These are phyloP conservation scores for Luzula sylvatica DNA, from an alignment of 176 grass and related monocot genomes.

Conservation along the genomic window DNA sequence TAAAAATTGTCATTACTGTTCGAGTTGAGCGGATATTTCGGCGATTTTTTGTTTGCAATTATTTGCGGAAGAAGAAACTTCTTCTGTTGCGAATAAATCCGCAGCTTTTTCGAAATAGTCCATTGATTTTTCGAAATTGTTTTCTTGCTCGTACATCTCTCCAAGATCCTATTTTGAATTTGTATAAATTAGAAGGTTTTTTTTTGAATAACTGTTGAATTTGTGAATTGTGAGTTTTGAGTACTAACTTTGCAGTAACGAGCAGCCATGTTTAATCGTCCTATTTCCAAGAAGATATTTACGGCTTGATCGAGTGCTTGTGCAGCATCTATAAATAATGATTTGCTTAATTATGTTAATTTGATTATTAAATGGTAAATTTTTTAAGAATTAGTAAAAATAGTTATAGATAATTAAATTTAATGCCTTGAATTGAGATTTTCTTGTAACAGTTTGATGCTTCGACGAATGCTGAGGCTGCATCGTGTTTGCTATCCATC, in stretches of 20 bases:
- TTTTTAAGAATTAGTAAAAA: no score
- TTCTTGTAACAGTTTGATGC: conserved; percentile 97
- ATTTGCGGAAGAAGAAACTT: conserved; percentile 75
- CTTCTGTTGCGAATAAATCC: conserved; percentile 84
- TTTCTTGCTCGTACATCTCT: conserved; percentile 89
- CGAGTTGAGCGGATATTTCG: conserved; percentile 81
- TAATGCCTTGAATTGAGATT: conserved; percentile 51
- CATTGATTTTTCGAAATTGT: conserved; percentile 65
- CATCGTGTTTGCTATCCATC: conserved; percentile 88
- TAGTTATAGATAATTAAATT: background rate
- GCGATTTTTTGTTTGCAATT: conserved; percentile 81
- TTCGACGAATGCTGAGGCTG: conserved; percentile 66
- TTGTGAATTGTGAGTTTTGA: background rate
- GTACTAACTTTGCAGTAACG: conserved; percentile 92
- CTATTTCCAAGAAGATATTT: conserved; percentile 88
- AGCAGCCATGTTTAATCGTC: conserved; percentile 90
- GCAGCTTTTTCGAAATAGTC: conserved; percentile 80
- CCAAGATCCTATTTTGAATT: conserved; percentile 77
- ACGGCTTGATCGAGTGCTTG: conserved; percentile 62
- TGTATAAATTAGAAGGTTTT: no score
- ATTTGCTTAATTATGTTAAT: no score
- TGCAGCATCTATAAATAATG: conserved; percentile 55
- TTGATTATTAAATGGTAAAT: no score
- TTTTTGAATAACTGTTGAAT: no score
- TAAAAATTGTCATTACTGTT: conserved; percentile 64